A percentile compares a stretch with the other conserved stretches of the same genome.
phyloP scores from a whole-genome alignment of 805 yeast species.

The Priceomyces medius region DNA sequence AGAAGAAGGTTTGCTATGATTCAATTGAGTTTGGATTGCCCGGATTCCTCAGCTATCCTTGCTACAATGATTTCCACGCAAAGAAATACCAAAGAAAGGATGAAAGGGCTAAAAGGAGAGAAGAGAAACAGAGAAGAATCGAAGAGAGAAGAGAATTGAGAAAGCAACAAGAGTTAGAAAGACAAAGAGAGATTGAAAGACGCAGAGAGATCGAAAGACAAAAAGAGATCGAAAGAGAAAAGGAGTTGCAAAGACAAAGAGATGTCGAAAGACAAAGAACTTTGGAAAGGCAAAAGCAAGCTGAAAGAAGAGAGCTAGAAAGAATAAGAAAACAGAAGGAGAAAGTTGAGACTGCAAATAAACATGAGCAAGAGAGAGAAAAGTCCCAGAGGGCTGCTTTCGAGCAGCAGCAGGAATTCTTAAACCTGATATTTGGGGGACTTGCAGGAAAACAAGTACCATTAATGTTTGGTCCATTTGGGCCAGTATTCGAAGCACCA shows the following conservation, averaged over 20 bases:
- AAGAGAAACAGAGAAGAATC: conserved; percentile 4
- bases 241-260: conserved; percentile 6
- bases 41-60: conserved; percentile 5
- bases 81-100: conserved; percentile 2
- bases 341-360: conserved; percentile 7
- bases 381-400: conserved; percentile 6
- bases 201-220: background rate
- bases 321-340: conserved; percentile 5
- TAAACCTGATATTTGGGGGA: conserved; percentile 20
- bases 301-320: conserved; percentile 7
- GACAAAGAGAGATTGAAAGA: conserved; percentile 9
- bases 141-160: conserved; percentile 6
- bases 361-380: conserved; percentile 9
- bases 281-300: conserved; percentile 8
- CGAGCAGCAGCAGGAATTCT: conserved; percentile 22
- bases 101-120: conserved; percentile 4
- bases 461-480: background rate
- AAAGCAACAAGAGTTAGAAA: conserved; percentile 3
- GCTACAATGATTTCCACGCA: background rate
- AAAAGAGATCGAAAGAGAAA: conserved; percentile 4
- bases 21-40: conserved; percentile 8
- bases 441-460: background rate
- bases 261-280: conserved; percentile 5
- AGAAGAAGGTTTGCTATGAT: conserved; percentile 7
- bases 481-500: background rate